Evolutionary conservation across 805 yeast species (phyloP).

Genomic region (Lipomyces kockii): DNA sequence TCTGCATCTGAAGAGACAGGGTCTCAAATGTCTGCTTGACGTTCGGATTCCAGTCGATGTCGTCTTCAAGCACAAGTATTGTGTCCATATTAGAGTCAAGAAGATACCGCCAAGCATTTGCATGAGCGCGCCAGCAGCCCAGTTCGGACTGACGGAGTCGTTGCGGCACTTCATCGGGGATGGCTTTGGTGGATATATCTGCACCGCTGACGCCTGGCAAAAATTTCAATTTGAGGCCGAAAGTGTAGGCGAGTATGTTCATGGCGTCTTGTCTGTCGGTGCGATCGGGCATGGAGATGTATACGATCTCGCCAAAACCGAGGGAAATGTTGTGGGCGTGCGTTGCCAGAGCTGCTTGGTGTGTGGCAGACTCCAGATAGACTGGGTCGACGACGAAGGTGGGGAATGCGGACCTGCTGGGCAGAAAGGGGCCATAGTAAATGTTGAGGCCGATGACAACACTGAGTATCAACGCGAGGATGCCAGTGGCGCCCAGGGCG

Average conservation of each 20-base stretch:
- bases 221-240: conserved; percentile 15
- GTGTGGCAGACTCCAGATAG: too few species aligned
- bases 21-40: conserved; percentile 19
- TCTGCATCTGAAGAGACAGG: conserved; percentile 23
- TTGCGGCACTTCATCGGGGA: conserved; percentile 19
- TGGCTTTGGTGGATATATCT: conserved; percentile 14
- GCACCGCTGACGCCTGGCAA: conserved; percentile 23
- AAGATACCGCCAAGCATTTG: conserved; percentile 23
- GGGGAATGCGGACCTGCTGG: too few species aligned
- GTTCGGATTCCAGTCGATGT: conserved; percentile 22
- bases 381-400: too few species aligned
- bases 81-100: conserved; percentile 22
- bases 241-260: conserved; percentile 14
- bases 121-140: conserved; percentile 33
- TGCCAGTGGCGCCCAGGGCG: too few species aligned
- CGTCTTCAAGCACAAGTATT: conserved; percentile 25
- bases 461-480: too few species aligned
- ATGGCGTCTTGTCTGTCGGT: conserved; percentile 29
- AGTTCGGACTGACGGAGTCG: conserved; percentile 15
- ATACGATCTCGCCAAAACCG: conserved; percentile 28
- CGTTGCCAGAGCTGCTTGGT: background rate
- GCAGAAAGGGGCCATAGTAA: too few species aligned
- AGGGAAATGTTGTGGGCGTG: conserved; percentile 20
- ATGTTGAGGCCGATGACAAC: too few species aligned
- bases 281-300: conserved; percentile 26